These are phyloP conservation scores for Fusarium sp. DNA, from an alignment of 2,329 filamentous ascomycete genomes.

Conservation along the genomic window DNA sequence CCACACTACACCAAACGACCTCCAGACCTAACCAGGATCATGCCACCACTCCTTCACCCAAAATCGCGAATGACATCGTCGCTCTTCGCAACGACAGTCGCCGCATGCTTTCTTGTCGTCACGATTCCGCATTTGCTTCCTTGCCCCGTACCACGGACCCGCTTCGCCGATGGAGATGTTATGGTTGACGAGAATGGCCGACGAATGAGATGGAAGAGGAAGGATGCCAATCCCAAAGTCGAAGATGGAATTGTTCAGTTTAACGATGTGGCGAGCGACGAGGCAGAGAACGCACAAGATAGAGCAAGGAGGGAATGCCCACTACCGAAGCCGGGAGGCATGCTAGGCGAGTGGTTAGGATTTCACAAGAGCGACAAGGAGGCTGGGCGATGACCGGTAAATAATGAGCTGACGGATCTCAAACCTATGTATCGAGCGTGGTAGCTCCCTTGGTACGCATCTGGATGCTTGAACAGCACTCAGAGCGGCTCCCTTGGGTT, in stretches of 20 bases:
- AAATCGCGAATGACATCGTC: slow-evolving; percentile 92
- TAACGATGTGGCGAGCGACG: slow-evolving; percentile 49
- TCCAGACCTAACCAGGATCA: slow-evolving; percentile 49
- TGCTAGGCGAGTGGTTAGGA: slow-evolving; percentile 78
- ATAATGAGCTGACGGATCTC: not conserved
- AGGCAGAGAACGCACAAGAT: slow-evolving; percentile 47
- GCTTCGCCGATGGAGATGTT: slow-evolving; percentile 74
- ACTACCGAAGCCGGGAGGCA: slow-evolving; percentile 85
- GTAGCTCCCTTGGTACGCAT: not conserved
- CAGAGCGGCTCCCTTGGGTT: not conserved
- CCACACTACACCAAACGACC: slow-evolving; percentile 19
- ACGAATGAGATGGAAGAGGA: slow-evolving; percentile 55
- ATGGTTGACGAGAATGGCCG: slow-evolving; percentile 56
- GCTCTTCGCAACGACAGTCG: slow-evolving; percentile 91
- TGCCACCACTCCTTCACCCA: slow-evolving; percentile 91
- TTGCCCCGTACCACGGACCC: slow-evolving; percentile 81
- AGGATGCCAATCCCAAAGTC: slow-evolving; percentile 47
- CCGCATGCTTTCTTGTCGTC: slow-evolving; percentile 91
- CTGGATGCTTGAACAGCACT: not conserved
- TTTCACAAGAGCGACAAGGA: slow-evolving; percentile 58
- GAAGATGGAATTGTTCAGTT: slow-evolving; percentile 60
- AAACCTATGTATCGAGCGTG: not conserved
- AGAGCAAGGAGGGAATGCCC: slow-evolving; percentile 79
- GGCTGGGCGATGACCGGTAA: slow-evolving; percentile 39
- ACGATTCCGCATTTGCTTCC: slow-evolving; percentile 88